Percentiles rank a stretch among this genome's conserved stretches.
phyloP scores from a whole-genome alignment of 2,329 filamentous ascomycete genomes.

The Cadophora gregata region DNA sequence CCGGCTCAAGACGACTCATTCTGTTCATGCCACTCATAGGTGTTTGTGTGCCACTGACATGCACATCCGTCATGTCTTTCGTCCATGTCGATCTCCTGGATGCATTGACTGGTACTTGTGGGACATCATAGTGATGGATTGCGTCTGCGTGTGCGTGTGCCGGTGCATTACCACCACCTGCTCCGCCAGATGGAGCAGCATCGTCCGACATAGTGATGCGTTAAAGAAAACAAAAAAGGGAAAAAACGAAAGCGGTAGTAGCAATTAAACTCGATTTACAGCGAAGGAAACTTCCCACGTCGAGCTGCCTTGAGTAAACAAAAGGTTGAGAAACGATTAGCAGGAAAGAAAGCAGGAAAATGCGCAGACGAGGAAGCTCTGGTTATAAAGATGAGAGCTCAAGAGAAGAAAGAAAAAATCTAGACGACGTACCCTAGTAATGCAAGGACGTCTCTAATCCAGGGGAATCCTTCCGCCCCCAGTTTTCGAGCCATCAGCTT shows the following conservation, averaged over 20 bases:
- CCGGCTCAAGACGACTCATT: constrained; percentile 11
- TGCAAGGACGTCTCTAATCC: not conserved
- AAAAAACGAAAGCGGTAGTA: constrained; percentile 12
- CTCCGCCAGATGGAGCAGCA: constrained; percentile 12
- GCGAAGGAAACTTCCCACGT: constrained; percentile 9
- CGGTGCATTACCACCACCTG: constrained; percentile 15
- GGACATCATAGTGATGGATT: constrained; percentile 19
- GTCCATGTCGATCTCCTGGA: constrained; percentile 31
- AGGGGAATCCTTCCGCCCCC: not conserved
- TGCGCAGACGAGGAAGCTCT: constrained; percentile 5
- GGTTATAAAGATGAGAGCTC: not conserved
- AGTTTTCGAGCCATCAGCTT: not conserved
- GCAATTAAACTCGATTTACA: not conserved
- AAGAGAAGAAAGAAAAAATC: not conserved
- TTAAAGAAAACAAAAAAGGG: constrained; percentile 8
- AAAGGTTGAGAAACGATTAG: constrained; percentile 3
- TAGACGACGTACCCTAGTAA: not conserved
- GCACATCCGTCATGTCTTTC: constrained; percentile 23
- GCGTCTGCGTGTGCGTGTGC: constrained; percentile 20
- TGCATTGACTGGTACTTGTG: not conserved
- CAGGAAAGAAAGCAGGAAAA: not conserved
- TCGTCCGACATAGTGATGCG: constrained; percentile 32
- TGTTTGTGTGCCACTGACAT: constrained; percentile 29
- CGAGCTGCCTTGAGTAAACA: not conserved
- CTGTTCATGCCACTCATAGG: constrained; percentile 29